Evolutionary conservation across 345 rosid genomes (phyloP).

Genomic region (Acer saccharum): DNA sequence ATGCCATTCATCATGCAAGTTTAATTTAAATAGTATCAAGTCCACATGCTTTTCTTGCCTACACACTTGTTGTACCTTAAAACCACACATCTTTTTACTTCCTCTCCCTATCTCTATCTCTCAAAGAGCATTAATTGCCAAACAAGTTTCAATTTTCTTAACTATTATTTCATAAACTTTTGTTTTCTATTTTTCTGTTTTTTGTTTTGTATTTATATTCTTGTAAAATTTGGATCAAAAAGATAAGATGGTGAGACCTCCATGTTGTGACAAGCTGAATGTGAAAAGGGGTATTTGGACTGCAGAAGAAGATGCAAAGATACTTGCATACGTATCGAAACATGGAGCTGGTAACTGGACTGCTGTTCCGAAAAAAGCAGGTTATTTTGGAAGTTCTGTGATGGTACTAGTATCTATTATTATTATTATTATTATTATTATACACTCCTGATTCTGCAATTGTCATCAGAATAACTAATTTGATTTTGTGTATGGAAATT

Average conservation of each 20-base stretch:
- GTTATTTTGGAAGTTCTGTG: constrained; percentile 7
- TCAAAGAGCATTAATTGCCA: constrained; percentile 20
- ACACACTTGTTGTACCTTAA: constrained; percentile 32
- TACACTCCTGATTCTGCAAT: neutral
- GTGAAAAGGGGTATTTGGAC: constrained; percentile 53
- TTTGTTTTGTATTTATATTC: neutral
- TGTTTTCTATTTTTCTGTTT: neutral
- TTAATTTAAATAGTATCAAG: constrained; percentile 27
- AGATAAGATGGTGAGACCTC: constrained; percentile 41
- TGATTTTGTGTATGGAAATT: neutral
- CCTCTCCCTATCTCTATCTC: constrained; percentile 5
- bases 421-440: too few species aligned
- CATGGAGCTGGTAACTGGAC: constrained; percentile 66
- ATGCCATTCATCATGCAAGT: constrained; percentile 40
- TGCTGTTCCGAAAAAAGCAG: constrained; percentile 54
- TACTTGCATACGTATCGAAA: constrained; percentile 53
- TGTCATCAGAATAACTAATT: constrained; percentile 7
- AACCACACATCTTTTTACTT: constrained; percentile 21
- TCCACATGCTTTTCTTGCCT: constrained; percentile 55
- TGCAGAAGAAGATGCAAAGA: constrained; percentile 68
- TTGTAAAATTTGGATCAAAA: constrained; percentile 2
- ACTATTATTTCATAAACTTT: neutral
- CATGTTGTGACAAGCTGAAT: constrained; percentile 51
- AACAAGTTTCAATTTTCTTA: constrained; percentile 8
- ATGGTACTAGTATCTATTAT: neutral